Evolutionary conservation across 441 rosid genomes (phyloP), one percentile per base, ranked within the genome.

Genomic region (Pelargonium myrrhifolium): DNA sequence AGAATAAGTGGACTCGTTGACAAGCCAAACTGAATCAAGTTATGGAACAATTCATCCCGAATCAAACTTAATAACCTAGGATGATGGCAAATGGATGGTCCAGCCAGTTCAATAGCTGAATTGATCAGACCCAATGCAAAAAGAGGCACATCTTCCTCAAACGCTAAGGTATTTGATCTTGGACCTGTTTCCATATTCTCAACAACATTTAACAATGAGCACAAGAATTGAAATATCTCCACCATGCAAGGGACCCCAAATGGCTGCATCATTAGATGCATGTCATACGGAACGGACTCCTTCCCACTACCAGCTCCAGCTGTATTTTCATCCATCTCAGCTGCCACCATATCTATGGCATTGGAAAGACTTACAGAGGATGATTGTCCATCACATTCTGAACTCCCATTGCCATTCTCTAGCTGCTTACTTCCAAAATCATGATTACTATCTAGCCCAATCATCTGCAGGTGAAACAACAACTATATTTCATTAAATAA

Each of bases 61-160:
- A 93, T 84, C 75, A 91, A 74, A 28, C 71, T 64, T 81, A 93
- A 68, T 73, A 93, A 79, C 77, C 78, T 79, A 18, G 95, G 89
- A 74, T 89, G 92, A 58, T 73, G 73, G 62, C 78, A 53, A 75
- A 89, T 78, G 17, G 96, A 84, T 14, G 88, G 62, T n/a, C 96
- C 96, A 72, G 84, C 95, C 78, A 91, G 80, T 79, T 93, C 99
- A 49, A 93, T 82, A 9, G 87, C 90, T 11, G 96, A 89, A 79
- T 91, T 91, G 72, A 93, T 91, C 74, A 93, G 85, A 66, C 96
- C 88, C 87, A 93, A 71, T 3, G 99, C 89, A 62, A 93, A 93
- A 20, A 93, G 90, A n/a, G 96, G 99, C 64, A 88, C 93, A 71
- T 93, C 99, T 82, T 93, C 99, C 60, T 93, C 99, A 84, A 75